Percentiles rank a stretch among this genome's conserved stretches.
These are phyloP conservation scores for Nectriaceae sp. DNA, from an alignment of 2,329 filamentous ascomycete species.

Conservation along the genomic window DNA sequence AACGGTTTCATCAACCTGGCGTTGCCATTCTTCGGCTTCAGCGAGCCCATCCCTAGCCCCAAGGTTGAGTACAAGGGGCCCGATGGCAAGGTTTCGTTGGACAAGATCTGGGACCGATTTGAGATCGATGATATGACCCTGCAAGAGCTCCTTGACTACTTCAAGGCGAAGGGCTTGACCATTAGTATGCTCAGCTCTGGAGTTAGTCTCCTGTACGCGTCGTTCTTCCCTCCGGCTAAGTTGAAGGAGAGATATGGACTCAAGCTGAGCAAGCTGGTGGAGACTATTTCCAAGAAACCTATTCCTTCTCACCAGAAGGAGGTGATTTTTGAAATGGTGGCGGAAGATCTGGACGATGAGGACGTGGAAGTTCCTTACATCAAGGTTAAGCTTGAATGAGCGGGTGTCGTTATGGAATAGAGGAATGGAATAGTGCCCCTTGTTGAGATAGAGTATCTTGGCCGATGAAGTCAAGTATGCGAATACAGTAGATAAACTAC, in stretches of 20 bases:
- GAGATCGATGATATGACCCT: conserved; percentile 86
- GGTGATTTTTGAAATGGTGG: conserved; percentile 94
- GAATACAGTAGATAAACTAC: neutral
- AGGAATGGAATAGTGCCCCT: conserved; percentile 5
- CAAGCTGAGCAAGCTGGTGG: conserved; percentile 86
- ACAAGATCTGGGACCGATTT: conserved; percentile 98
- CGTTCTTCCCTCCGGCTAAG: conserved; percentile 80
- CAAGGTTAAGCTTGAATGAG: conserved; percentile 65
- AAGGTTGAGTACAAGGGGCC: conserved; percentile 88
- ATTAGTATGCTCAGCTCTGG: conserved; percentile 97
- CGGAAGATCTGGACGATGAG: conserved; percentile 84
- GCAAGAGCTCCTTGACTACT: conserved; percentile 78
- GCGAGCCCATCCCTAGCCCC: conserved; percentile 90
- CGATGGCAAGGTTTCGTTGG: conserved; percentile 77
- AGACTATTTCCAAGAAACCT: conserved; percentile 87
- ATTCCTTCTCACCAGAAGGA: conserved; percentile 92
- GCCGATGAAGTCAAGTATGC: neutral
- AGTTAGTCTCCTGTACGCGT: conserved; percentile 90
- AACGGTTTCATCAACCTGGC: conserved; percentile 98
- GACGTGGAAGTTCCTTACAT: conserved; percentile 98
- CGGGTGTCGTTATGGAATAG: conserved; percentile 40
- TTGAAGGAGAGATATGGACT: conserved; percentile 79
- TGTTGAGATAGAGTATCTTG: neutral
- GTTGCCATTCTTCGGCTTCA: conserved; percentile 97
- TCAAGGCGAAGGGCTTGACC: conserved; percentile 76